Conservation (phyloP, 306 rosid genomes). For the Citrullus mucosospermus region DNA sequence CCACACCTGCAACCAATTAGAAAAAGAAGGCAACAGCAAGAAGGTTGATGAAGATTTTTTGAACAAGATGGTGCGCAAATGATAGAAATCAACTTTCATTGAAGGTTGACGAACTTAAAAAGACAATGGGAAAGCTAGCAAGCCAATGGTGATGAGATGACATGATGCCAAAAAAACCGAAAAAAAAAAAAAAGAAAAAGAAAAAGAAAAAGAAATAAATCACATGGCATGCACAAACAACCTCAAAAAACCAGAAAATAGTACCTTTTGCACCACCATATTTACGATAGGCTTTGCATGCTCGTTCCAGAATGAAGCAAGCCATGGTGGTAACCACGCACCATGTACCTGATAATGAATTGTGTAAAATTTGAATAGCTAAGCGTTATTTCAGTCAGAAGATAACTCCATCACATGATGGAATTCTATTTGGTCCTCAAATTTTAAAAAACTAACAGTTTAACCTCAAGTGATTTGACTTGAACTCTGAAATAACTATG, state of each 20-base stretch:
- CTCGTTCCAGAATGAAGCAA: constrained; percentile 71
- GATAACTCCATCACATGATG: not conserved
- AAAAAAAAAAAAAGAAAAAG: too few relatives aligned
- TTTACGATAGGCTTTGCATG: constrained; percentile 68
- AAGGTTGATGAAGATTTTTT: not conserved
- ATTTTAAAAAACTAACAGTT: too few relatives aligned
- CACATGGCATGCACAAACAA: not conserved
- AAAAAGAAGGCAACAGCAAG: not conserved
- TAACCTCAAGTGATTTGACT: not conserved
- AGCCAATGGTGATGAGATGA: not conserved
- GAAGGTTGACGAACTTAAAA: too few relatives aligned
- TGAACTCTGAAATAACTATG: not conserved
- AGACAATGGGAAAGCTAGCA: not conserved
- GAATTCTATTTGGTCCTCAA: too few relatives aligned
- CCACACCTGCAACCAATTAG: not conserved
- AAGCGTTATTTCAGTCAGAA: constrained; percentile 1
- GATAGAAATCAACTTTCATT: not conserved
- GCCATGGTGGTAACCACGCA: constrained; percentile 96
- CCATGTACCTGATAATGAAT: constrained; percentile 52
- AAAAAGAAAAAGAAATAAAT: not conserved
- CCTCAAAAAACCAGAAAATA: not conserved
- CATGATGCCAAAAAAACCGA: not conserved
- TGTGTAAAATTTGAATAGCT: not conserved
- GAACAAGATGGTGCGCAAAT: not conserved
- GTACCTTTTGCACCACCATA: constrained; percentile 46